Conservation (phyloP, 768 basidiomycete genomes). For the Russula sp. region DNA sequence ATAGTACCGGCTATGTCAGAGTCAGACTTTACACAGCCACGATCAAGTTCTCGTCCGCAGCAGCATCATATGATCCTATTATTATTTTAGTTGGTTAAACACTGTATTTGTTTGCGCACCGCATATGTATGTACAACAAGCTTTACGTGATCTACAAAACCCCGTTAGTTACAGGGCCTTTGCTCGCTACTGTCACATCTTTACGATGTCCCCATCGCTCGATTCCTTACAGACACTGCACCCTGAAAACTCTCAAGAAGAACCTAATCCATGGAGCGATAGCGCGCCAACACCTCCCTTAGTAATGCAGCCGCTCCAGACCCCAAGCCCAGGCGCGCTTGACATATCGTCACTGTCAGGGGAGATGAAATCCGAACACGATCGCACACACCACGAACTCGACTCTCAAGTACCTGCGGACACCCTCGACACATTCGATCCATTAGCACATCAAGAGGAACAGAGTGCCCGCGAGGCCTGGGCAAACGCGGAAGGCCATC, state of each 20-base stretch:
- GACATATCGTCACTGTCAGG: slow-evolving; percentile 9
- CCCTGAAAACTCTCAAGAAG: background rate
- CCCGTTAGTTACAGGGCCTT: background rate
- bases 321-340: slow-evolving; percentile 10
- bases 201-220: slow-evolving; percentile 4
- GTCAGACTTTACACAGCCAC: background rate
- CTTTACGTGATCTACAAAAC: slow-evolving; percentile 20
- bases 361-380: slow-evolving; percentile 8
- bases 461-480: slow-evolving; percentile 61
- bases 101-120: background rate
- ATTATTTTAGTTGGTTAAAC: background rate
- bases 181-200: background rate
- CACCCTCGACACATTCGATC: slow-evolving; percentile 66
- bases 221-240: slow-evolving; percentile 11
- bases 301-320: slow-evolving; percentile 4
- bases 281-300: slow-evolving; percentile 10
- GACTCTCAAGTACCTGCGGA: slow-evolving; percentile 22
- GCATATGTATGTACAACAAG: slow-evolving; percentile 9
- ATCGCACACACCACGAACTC: background rate
- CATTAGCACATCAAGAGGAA: slow-evolving; percentile 56
- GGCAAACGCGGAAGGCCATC: slow-evolving; percentile 60
- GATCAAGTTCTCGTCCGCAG: background rate
- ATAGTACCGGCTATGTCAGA: background rate
- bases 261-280: slow-evolving; percentile 25
- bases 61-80: slow-evolving; percentile 1